phyloP scores from a whole-genome alignment of 257 asterid genomes.

The Perilla frutescens region DNA sequence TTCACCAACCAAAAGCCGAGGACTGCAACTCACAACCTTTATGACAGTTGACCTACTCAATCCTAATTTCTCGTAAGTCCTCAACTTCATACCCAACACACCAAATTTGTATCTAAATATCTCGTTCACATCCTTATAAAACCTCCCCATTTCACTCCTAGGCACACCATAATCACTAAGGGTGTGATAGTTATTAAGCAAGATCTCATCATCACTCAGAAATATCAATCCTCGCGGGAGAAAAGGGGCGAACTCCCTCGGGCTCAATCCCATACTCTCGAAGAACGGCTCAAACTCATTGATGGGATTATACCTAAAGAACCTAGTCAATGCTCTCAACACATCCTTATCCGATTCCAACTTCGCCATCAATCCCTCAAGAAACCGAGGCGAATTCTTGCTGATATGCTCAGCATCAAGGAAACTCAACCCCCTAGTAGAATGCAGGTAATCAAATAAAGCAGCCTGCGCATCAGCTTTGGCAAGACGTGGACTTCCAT shows the following conservation, averaged over 20 bases:
- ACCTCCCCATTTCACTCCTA: slow-evolving; percentile 73
- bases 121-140: slow-evolving; percentile 68
- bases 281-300: slow-evolving; percentile 94
- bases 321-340: slow-evolving; percentile 58
- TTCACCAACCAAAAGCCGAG: slow-evolving; percentile 69
- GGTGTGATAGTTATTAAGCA: slow-evolving; percentile 71
- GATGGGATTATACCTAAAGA: slow-evolving; percentile 76
- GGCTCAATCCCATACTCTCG: slow-evolving; percentile 86
- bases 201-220: slow-evolving; percentile 61
- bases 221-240: slow-evolving; percentile 72
- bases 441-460: slow-evolving; percentile 83
- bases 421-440: slow-evolving; percentile 73
- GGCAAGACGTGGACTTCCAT: slow-evolving; percentile 41
- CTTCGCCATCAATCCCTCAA: slow-evolving; percentile 51
- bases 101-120: slow-evolving; percentile 59
- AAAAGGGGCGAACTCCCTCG: slow-evolving; percentile 50
- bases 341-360: slow-evolving; percentile 65
- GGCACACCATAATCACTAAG: slow-evolving; percentile 82
- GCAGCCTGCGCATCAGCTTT: slow-evolving; percentile 78
- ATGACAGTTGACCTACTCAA: slow-evolving; percentile 64
- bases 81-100: slow-evolving; percentile 54
- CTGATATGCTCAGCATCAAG: slow-evolving; percentile 87
- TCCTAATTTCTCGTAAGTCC: slow-evolving; percentile 67
- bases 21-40: slow-evolving; percentile 69
- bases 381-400: slow-evolving; percentile 79